Percentiles rank a stretch among this genome's conserved stretches.
phyloP scores from a whole-genome alignment of 164 flowering plant species.

The Annona cherimola region DNA sequence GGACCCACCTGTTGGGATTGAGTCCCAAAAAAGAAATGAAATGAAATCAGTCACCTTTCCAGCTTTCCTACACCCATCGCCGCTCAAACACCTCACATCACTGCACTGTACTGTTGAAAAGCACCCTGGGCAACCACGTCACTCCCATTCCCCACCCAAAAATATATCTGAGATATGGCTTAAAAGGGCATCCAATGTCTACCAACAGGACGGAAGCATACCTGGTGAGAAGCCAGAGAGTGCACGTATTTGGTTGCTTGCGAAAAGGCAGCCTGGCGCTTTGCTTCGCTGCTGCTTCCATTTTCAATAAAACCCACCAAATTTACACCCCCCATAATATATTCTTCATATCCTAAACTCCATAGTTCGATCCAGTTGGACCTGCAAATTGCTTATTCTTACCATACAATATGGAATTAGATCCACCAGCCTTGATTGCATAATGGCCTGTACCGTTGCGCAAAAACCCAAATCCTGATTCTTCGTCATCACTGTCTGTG shows the following conservation, averaged over 20 bases:
- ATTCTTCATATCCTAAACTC: not conserved
- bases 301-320: not conserved
- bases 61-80: no score
- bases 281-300: not conserved
- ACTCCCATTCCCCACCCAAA: not conserved
- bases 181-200: not conserved
- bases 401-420: conserved; percentile 26
- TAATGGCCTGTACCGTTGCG: conserved; percentile 26
- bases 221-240: not conserved
- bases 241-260: not conserved
- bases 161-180: not conserved
- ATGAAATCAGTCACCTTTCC: no score
- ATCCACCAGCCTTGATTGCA: conserved; percentile 21
- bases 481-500: conserved; percentile 79
- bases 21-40: no score
- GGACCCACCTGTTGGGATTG: no score
- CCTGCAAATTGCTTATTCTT: conserved; percentile 35
- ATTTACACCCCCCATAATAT: not conserved
- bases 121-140: not conserved
- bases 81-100: no score
- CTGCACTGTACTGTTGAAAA: no score
- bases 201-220: not conserved
- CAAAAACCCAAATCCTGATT: conserved; percentile 34
- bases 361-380: conserved; percentile 1
- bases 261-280: not conserved